Base-by-base conservation (phyloP, 805 yeast species). In the Brettanomyces bruxellensis region DNA sequence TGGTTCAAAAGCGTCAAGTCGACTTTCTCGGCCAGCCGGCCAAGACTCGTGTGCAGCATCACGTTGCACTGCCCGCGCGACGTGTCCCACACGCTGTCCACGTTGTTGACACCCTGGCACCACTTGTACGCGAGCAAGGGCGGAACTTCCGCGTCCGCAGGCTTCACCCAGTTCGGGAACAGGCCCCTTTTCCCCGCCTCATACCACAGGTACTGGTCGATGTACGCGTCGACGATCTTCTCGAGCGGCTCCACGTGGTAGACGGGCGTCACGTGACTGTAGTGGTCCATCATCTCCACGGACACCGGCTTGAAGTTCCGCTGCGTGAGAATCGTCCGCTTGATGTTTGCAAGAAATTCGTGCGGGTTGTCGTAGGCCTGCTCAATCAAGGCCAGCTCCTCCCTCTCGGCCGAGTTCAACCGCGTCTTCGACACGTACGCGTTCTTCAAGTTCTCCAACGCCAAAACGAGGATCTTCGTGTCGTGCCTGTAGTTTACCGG, bases 311-410 rank as follows among this genome's bases (percentile, higher is more conserved):
- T 90, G 67, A 93, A 93, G 8, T 88, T 93, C 50, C 98, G 72
- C 61, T 90, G 96, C 0, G 96, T 86, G 47, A 89, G 68, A 41
- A 93, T 65, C 39, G 82, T 81, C 55, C 83, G 83, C 64, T 93
- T 93, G 47, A 93, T 77, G 51, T 96, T 76, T 13, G 83, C 84
- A 48, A 93, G 69, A 50, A 90, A 83, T 58, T 95, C 98, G 61
- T 89, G 95, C 0, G 99, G 99, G 55, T 88, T 87, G 57, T 93
- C 99, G 60, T 88, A 93, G 0, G 98, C 98, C 58, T 89, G 95
- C 59, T 93, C 99, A 41, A 93, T 88, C 50, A 91, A 69, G 0
- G 96, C 93, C 49, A 93, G 67, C 57, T 93, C 99, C 64, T 91
- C 97, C 52, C 97, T 73, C 62, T 93, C 96, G 7, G 83, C 70